Conservation (phyloP, 495 filamentous ascomycete genomes). For the Lophiostoma macrostomum region DNA sequence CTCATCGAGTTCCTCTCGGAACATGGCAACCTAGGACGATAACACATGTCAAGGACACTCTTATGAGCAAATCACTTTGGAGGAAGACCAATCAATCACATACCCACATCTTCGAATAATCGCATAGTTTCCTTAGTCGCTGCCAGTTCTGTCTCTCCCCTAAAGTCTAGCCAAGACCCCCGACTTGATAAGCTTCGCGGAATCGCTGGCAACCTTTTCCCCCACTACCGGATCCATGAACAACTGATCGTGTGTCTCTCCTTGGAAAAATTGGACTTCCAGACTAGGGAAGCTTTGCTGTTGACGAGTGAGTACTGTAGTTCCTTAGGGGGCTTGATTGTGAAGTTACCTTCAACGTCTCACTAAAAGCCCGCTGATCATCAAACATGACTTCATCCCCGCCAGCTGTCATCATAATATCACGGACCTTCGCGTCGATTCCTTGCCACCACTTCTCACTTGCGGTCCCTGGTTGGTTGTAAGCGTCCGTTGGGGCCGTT, state of each 20-base stretch:
- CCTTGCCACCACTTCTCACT: constrained; percentile 7
- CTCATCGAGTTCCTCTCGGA: no score
- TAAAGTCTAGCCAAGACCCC: constrained; percentile 7
- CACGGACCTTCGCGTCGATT: constrained; percentile 6
- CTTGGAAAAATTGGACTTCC: constrained; percentile 9
- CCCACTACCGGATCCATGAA: constrained; percentile 11
- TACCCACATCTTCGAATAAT: constrained; percentile 1
- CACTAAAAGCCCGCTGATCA: constrained; percentile 4
- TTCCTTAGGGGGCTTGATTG: neutral
- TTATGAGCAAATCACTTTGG: constrained; percentile 4
- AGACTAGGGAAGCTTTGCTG: constrained; percentile 13
- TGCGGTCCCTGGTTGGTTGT: constrained; percentile 4
- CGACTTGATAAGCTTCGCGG: constrained; percentile 11
- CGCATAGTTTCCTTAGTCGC: constrained; percentile 4
- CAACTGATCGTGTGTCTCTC: constrained; percentile 11
- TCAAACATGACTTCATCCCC: constrained; percentile 11
- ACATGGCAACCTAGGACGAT: no score
- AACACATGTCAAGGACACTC: constrained; percentile 5
- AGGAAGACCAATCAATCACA: constrained; percentile 1
- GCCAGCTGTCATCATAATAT: constrained; percentile 5
- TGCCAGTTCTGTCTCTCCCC: neutral
- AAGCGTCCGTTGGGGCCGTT: constrained; percentile 3
- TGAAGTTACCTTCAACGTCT: constrained; percentile 11
- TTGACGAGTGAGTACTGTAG: constrained; percentile 2
- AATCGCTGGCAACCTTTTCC: constrained; percentile 9